These are phyloP conservation scores for Millerozyma acaciae DNA, from an alignment of 805 yeast genomes.

Conservation along the genomic window DNA sequence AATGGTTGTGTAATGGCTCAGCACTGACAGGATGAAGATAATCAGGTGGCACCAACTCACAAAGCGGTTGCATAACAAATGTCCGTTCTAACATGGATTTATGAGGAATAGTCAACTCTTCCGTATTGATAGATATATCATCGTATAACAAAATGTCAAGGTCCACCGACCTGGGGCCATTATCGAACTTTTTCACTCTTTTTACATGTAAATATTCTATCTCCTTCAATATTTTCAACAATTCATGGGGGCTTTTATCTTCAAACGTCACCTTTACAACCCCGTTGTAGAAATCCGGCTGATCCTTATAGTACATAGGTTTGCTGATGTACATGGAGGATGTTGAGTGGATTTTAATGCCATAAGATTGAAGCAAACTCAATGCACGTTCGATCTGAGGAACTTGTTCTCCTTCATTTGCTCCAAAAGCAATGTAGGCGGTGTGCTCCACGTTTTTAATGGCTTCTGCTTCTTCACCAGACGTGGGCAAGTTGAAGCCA, in stretches of 20 bases:
- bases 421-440: slow-evolving; percentile 84
- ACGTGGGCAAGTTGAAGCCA: slow-evolving; percentile 31
- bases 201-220: slow-evolving; percentile 72
- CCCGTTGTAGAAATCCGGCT: slow-evolving; percentile 80
- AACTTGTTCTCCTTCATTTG: slow-evolving; percentile 74
- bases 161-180: slow-evolving; percentile 92
- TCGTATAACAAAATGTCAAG: slow-evolving; percentile 81
- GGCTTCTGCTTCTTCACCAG: slow-evolving; percentile 10
- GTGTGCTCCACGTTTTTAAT: slow-evolving; percentile 31
- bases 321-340: slow-evolving; percentile 83
- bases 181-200: slow-evolving; percentile 74
- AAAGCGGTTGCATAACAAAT: slow-evolving; percentile 85
- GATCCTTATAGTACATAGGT: slow-evolving; percentile 88
- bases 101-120: slow-evolving; percentile 76
- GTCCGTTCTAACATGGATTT: slow-evolving; percentile 82
- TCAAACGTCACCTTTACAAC: slow-evolving; percentile 63
- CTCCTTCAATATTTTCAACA: slow-evolving; percentile 59
- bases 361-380: slow-evolving; percentile 35
- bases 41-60: slow-evolving; percentile 71
- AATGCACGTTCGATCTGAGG: slow-evolving; percentile 58
- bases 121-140: slow-evolving; percentile 49
- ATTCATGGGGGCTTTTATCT: slow-evolving; percentile 54
- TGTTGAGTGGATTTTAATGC: slow-evolving; percentile 50
- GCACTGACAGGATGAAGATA: slow-evolving; percentile 80
- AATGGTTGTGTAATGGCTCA: slow-evolving; percentile 69